A percentile compares a stretch with the other conserved stretches of the same genome.
phyloP scores from a whole-genome alignment of 192 early-diverging fungal species.

The Entomortierella chlamydospora region DNA sequence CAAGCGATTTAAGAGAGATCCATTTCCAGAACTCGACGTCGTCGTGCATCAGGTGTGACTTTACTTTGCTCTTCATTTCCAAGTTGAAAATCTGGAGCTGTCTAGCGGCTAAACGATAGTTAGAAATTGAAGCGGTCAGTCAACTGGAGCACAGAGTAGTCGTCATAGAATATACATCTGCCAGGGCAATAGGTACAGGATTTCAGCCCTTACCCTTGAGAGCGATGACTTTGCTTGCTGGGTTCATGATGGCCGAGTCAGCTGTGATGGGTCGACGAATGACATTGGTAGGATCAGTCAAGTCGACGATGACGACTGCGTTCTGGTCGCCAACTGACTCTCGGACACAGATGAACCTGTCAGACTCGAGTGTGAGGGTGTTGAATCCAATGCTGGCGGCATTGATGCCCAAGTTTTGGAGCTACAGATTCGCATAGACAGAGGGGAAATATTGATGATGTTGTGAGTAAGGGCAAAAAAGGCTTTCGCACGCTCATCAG shows the following conservation, averaged over 20 bases:
- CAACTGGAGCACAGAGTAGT: not conserved
- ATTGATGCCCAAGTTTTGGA: conserved; percentile 91
- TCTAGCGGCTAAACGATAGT: conserved; percentile 70
- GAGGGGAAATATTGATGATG: not conserved
- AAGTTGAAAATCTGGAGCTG: conserved; percentile 98
- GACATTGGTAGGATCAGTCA: conserved; percentile 85
- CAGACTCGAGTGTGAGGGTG: conserved; percentile 97
- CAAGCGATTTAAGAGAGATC: conserved; percentile 88
- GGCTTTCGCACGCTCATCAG: not conserved
- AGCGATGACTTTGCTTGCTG: conserved; percentile 91
- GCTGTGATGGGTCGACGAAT: conserved; percentile 94
- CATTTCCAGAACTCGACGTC: conserved; percentile 95
- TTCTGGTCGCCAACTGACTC: conserved; percentile 76
- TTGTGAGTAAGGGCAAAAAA: not conserved
- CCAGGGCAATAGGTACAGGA: not conserved
- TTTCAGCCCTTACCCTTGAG: conserved; percentile 78
- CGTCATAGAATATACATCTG: not conserved
- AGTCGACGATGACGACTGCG: conserved; percentile 96
- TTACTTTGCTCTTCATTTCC: conserved; percentile 95
- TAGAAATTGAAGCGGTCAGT: conserved; percentile 3
- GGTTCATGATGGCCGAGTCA: conserved; percentile 99
- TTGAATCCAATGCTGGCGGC: conserved; percentile 95
- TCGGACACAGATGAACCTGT: conserved; percentile 97
- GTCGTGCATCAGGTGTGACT: conserved; percentile 92
- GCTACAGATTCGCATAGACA: conserved; percentile 63